Base-by-base conservation (phyloP, 2,329 filamentous ascomycete species). In the Hymenoscyphus scutula region DNA sequence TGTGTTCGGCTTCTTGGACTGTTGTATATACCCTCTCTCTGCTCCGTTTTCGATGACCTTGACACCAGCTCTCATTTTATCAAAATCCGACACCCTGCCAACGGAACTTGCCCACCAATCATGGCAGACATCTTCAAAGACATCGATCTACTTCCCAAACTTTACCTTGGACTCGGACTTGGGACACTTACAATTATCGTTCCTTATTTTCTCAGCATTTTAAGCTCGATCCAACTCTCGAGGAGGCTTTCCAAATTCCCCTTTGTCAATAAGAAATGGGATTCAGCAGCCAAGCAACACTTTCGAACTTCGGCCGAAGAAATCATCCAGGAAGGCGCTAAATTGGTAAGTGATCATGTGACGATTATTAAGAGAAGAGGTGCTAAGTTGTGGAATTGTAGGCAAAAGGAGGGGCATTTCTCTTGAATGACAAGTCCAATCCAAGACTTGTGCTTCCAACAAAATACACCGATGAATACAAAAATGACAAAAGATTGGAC, bases 401-500 rank as follows among this genome's bases (percentile, higher is more conserved):
- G 60, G 64, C 64, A 19, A 65, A 63, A 51, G 64, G 64, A 56
- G 37, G 55, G 6, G 60, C 61, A 10, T 65, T 65, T 19, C 58
- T 48, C 1, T 32, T 65, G n/a, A 65, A 65, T 41, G 64, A 65
- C 6, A 63, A 61, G 29, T 48, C 53, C 17, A 59, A 11, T 11
- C 51, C 55, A 17, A 48, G 59, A 30, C 32, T 65, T 6, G 56
- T 65, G 15, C 37, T 65, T n/a, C 64, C 64, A 37, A 59, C 64
- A 10, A 65, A 61, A 29, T 65, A 65, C 41, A 61, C 63, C 10
- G 73, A 77, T 25, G 76, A 77, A 65, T 64, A 76, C 19, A 74
- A 74, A 53, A 77, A 74, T 65, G 67, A 74, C 30, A 72, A 73
- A 1, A 63, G 66, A 19, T 64, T 77, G 54, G 69, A 72, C 63